phyloP scores from a whole-genome alignment of 176 grass and related monocot species.

The Alloteropsis semialata region DNA sequence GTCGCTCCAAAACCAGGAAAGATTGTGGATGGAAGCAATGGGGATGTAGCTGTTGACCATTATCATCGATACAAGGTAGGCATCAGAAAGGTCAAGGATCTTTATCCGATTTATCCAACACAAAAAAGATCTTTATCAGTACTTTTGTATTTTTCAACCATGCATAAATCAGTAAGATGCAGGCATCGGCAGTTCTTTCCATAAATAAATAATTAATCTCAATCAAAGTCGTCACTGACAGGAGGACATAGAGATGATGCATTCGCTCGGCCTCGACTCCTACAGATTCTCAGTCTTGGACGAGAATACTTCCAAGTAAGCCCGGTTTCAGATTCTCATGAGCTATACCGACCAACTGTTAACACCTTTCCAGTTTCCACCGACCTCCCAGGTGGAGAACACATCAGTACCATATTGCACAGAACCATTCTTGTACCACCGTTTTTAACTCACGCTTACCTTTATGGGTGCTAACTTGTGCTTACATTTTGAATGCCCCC shows the following conservation, averaged over 20 bases:
- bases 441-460: no score
- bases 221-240: neutral
- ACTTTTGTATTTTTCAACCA: neutral
- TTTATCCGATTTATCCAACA: no score
- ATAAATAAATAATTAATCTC: neutral
- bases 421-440: neutral
- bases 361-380: neutral
- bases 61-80: slow-evolving; percentile 59
- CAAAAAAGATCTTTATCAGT: neutral
- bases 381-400: neutral
- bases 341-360: neutral
- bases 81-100: neutral
- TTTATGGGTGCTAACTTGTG: no score
- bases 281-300: slow-evolving; percentile 80
- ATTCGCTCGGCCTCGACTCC: slow-evolving; percentile 44
- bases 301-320: slow-evolving; percentile 73
- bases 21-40: slow-evolving; percentile 47
- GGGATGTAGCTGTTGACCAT: slow-evolving; percentile 50
- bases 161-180: neutral
- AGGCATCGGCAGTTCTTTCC: neutral
- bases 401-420: neutral
- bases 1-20: slow-evolving; percentile 34
- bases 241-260: slow-evolving; percentile 66
- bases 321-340: neutral
- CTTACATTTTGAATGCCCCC: neutral